These are phyloP conservation scores for Malus hybrid DNA, from an alignment of 331 rosid species.

Conservation along the genomic window DNA sequence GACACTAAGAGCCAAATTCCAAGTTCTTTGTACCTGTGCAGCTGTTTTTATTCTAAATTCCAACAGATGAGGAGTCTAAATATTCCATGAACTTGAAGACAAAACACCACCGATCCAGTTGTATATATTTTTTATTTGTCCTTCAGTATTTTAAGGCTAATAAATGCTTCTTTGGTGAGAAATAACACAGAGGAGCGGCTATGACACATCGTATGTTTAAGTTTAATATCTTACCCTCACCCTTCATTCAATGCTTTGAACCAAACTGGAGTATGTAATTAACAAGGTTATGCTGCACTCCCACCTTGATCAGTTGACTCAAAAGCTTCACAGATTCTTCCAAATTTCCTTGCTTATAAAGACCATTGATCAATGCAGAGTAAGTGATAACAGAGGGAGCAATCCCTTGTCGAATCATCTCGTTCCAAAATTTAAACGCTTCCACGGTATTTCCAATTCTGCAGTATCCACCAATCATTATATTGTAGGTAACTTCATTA, in stretches of 20 bases:
- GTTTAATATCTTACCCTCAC: background rate
- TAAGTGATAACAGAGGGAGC: conserved; percentile 28
- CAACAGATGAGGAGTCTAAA: too few relatives aligned
- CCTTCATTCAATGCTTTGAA: background rate
- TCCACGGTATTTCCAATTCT: conserved; percentile 50
- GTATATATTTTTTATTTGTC: too few relatives aligned
- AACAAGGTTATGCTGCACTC: background rate
- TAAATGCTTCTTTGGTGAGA: background rate
- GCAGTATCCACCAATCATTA: conserved; percentile 50
- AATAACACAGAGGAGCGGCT: background rate
- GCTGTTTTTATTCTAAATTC: too few relatives aligned
- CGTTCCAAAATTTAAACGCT: conserved; percentile 57
- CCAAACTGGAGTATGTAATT: conserved; percentile 3
- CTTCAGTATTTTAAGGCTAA: background rate
- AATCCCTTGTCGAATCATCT: conserved; percentile 52
- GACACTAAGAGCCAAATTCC: too few relatives aligned
- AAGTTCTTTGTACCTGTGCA: background rate
- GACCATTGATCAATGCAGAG: conserved; percentile 26
- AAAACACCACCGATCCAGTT: background rate
- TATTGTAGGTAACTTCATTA: conserved; percentile 60
- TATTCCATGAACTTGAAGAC: background rate
- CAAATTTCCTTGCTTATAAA: conserved; percentile 18
- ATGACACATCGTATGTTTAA: background rate
- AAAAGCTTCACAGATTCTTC: conserved; percentile 14
- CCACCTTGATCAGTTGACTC: conserved; percentile 13